These are phyloP conservation scores for Echinochloa phyllopogon DNA, from an alignment of 176 grass and related monocot genomes.

Conservation along the genomic window DNA sequence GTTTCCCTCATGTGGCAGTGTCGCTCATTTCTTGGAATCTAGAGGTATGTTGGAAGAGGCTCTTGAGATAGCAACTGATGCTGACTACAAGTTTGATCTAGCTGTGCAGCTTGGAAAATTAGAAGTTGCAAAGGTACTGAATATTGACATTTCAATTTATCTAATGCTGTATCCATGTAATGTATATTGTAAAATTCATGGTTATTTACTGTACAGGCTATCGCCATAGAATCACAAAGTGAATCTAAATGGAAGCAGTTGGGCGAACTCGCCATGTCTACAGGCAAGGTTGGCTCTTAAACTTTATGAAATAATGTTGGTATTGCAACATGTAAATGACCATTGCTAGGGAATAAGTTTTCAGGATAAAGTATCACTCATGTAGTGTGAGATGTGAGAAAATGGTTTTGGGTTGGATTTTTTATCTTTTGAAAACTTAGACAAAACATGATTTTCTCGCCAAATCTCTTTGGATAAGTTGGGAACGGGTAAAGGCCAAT, in stretches of 20 bases:
- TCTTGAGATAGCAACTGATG: conserved; percentile 96
- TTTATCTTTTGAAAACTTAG: conserved; percentile 25
- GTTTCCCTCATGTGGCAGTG: conserved; percentile 54
- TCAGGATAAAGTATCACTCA: conserved; percentile 2
- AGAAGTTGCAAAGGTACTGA: conserved; percentile 86
- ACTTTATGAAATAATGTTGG: neutral
- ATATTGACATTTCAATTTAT: neutral
- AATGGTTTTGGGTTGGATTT: conserved; percentile 1
- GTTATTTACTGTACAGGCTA: conserved; percentile 63
- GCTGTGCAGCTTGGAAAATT: conserved; percentile 95
- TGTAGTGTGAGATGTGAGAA: conserved; percentile 19
- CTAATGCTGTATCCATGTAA: neutral
- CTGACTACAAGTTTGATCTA: conserved; percentile 96
- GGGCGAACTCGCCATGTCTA: conserved; percentile 90
- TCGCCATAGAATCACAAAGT: conserved; percentile 86
- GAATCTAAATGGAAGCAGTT: conserved; percentile 99
- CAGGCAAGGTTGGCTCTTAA: conserved; percentile 78
- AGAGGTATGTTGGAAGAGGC: conserved; percentile 98
- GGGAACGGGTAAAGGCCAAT: conserved; percentile 3
- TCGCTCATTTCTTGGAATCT: conserved; percentile 97
- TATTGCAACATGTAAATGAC: conserved; percentile 15
- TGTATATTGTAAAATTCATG: conserved; percentile 17
- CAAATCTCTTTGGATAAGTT: neutral
- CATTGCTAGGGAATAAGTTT: conserved; percentile 5
- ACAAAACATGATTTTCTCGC: neutral